These are phyloP conservation scores for Amborella trichopoda DNA, from an alignment of 164 flowering plant species.

Conservation along the genomic window DNA sequence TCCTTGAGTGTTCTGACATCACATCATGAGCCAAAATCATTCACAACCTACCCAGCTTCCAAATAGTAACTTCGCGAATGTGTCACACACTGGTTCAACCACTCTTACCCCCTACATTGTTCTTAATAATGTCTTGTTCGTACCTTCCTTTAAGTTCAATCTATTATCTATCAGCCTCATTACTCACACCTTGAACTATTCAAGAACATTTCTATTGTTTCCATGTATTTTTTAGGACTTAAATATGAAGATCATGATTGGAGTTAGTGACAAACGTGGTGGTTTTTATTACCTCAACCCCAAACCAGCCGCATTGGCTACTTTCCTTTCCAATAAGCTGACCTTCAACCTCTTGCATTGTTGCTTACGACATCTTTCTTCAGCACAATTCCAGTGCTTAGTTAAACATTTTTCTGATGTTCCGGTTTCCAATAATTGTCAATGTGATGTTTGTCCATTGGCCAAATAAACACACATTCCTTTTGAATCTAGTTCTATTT, in stretches of 20 bases:
- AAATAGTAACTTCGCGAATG: background rate
- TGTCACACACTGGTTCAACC: background rate
- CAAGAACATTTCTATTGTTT: background rate
- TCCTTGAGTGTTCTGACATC: background rate
- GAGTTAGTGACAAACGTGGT: background rate
- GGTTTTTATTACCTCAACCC: background rate
- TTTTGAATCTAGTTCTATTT: no score
- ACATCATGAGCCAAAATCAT: background rate
- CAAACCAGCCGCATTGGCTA: no score
- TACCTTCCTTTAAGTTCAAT: background rate
- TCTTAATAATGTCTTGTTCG: background rate
- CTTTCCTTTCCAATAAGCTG: no score
- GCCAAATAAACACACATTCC: no score
- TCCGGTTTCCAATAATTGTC: background rate
- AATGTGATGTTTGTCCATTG: no score
- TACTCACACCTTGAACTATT: background rate
- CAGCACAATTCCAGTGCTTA: background rate
- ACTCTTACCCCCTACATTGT: background rate
- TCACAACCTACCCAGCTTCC: background rate
- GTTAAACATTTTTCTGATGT: background rate
- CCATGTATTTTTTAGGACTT: background rate
- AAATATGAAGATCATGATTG: background rate
- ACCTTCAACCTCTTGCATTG: background rate
- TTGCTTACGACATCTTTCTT: conserved; percentile 1
- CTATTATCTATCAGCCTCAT: no score